Base-by-base conservation (phyloP, 768 basidiomycete species). In the Coprinopsis strossmayeri region DNA sequence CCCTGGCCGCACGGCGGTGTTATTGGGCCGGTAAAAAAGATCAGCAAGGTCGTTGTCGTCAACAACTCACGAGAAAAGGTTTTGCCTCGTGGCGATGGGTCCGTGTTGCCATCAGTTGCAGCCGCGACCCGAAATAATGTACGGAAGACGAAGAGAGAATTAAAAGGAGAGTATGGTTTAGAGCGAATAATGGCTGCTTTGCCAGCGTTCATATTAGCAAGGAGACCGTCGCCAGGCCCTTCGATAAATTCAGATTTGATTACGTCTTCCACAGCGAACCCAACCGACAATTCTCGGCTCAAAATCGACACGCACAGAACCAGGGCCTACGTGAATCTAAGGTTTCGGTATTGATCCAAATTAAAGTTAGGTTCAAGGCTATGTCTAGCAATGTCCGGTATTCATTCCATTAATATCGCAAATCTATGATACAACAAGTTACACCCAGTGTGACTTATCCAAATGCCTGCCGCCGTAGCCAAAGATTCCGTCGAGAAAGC, bases 401-500 rank as follows among this genome's bases (percentile, higher is more conserved):
- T 45, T 17, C 12, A 17, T 42, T 32, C 27, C 43, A 45, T 45
- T 32, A 28, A 45, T 28, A 32, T 9, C 7, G 12, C 20, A 18
- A 38, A 28, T 28, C 17, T 27, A 32, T 45, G 27, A 32, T 45
- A 45, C 43, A 45, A 45, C 43, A 32, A 45, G 40, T 12, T 26
- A 25, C 40, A 26, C 10, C 40, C 40, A 42, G 40, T 18, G 40
- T 17, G 24, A 26, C 45, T 24, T 46, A 51, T 41, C 50, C 50
- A 51, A 51, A 51, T 30, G 50, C 44, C 35, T 38, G 44, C 32
- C 35, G 50, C 40, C 50, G 50, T 25, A 45, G 37, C 44, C 45
- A 51, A 15, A 45, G 45, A 39, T 45, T 45, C 35, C 43, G 50
- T 28, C 21, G 11, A 7, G 17, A 35, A 17, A 45, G 13, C 25